Base-by-base conservation (phyloP, 495 filamentous ascomycete species). In the Penicilliopsis zonata region DNA sequence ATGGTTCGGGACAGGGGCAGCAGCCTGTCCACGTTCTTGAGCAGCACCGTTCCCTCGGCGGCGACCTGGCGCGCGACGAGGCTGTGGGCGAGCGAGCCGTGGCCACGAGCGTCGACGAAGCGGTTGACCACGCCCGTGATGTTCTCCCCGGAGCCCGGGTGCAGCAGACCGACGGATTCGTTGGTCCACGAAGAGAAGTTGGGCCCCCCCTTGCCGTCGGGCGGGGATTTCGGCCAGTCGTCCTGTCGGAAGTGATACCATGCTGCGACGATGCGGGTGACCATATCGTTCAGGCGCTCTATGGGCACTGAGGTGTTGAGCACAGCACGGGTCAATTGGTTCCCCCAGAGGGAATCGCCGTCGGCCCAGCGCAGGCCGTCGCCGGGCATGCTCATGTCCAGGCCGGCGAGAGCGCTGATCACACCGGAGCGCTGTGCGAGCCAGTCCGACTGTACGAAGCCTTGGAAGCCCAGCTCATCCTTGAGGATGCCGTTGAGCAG, bases 301-400 rank as follows among this genome's bases (percentile, higher is more conserved):
- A 93, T 63, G 0, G 90, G 86, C 0, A 98, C 63, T 14, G 82
- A 84, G 12, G 74, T 74, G 47, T 95, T 98, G 19, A 95, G 58
- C 0, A 84, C 74, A 0, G 85, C 74, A 24, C 65, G 76, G 1
- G 80, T 87, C 37, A 98, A 65, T 28, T 83, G 63, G 9, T 70
- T 56, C 1, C 90, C 88, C 79, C 83, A 94, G 0, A 94, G 67
- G 0, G 81, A 78, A 13, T 81, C 53, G 5, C 85, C 87, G 41
- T 87, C 67, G 13, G 65, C 66, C 85, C 83, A 94, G 9, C 41
- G 41, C 7, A 82, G 49, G 1, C 88, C 87, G 55, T 95, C 87
- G 7, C 88, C 88, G 2, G 90, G 90, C 88, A 95, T 95, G 9
- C 72, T 82, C 84, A 94, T 86, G 52, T 95, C 88, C 9, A 96